phyloP scores from a whole-genome alignment of 2,329 filamentous ascomycete species.

The Cladosporium colombiae region DNA sequence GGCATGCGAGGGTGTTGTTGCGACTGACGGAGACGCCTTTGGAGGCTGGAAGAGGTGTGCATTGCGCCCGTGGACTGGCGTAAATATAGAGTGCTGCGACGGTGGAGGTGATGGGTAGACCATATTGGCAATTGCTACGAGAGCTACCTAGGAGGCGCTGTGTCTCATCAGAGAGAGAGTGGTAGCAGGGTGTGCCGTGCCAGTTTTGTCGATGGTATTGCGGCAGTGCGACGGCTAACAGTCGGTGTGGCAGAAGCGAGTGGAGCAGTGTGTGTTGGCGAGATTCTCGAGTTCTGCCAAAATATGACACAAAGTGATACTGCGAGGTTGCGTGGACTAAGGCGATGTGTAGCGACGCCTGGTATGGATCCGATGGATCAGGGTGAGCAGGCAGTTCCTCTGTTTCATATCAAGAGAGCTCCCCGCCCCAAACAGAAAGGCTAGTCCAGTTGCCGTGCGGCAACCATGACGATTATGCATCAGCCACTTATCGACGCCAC shows the following conservation, averaged over 20 bases:
- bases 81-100: slow-evolving; percentile 12
- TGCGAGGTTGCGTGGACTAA: not conserved
- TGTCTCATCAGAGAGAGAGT: not conserved
- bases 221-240: slow-evolving; percentile 15
- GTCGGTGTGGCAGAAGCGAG: slow-evolving; percentile 17
- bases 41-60: slow-evolving; percentile 47
- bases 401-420: not conserved
- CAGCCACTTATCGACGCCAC: not conserved
- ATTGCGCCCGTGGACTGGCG: slow-evolving; percentile 20
- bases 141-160: not conserved
- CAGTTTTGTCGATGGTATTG: slow-evolving; percentile 1
- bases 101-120: slow-evolving; percentile 14
- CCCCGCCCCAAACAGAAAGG: slow-evolving; percentile 4
- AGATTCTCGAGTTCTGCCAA: not conserved
- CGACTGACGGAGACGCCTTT: slow-evolving; percentile 41
- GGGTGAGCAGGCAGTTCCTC: not conserved
- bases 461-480: not conserved
- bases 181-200: not conserved
- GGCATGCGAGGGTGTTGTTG: slow-evolving; percentile 28
- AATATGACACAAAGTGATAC: not conserved
- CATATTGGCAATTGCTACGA: slow-evolving; percentile 2
- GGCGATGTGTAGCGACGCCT: not conserved
- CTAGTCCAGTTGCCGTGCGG: not conserved
- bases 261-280: not conserved
- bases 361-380: not conserved